A percentile compares a stretch with the other conserved stretches of the same genome.
phyloP scores from a whole-genome alignment of 805 yeast species.

The Candida koratica region DNA sequence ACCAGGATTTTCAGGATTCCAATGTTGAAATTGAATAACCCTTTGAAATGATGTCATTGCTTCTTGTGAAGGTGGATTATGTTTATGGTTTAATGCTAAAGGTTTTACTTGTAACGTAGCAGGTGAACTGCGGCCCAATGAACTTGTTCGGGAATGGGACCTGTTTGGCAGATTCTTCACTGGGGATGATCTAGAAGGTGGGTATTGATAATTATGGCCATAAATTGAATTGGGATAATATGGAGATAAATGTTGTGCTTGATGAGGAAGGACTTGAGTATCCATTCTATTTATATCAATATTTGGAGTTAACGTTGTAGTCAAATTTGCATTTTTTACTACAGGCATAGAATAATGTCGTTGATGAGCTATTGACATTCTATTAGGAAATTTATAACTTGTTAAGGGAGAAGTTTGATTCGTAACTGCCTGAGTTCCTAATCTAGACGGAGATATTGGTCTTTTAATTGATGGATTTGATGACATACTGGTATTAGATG shows the following conservation, averaged over 20 bases:
- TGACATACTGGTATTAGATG: conserved; percentile 8
- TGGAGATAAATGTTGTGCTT: conserved; percentile 9
- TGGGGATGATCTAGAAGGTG: conserved; percentile 3
- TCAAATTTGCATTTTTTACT: conserved; percentile 6
- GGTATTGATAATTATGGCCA: conserved; percentile 3
- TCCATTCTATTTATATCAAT: conserved; percentile 19
- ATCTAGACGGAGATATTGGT: conserved; percentile 63
- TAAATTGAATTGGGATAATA: conserved; percentile 8
- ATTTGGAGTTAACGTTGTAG: conserved; percentile 6
- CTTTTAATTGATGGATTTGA: conserved; percentile 19
- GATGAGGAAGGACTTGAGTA: conserved; percentile 13
- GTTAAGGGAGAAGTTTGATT: conserved; percentile 32
- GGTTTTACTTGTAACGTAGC: conserved; percentile 42
- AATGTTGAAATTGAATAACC: conserved; percentile 54
- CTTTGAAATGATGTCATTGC: conserved; percentile 48
- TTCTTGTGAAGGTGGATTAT: conserved; percentile 37
- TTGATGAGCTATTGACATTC: conserved; percentile 27
- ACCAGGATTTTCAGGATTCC: conserved; percentile 44
- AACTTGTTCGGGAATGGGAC: conserved; percentile 16
- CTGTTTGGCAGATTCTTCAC: conserved; percentile 9
- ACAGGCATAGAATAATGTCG: conserved; percentile 42
- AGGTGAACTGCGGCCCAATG: conserved; percentile 1
- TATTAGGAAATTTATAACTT: conserved; percentile 12
- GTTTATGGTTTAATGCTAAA: conserved; percentile 35
- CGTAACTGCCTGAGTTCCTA: conserved; percentile 72